A percentile compares a stretch with the other conserved stretches of the same genome.
These are phyloP conservation scores for Trypanosoma boissoni DNA, from an alignment of 208 protist genomes.

Conservation along the genomic window DNA sequence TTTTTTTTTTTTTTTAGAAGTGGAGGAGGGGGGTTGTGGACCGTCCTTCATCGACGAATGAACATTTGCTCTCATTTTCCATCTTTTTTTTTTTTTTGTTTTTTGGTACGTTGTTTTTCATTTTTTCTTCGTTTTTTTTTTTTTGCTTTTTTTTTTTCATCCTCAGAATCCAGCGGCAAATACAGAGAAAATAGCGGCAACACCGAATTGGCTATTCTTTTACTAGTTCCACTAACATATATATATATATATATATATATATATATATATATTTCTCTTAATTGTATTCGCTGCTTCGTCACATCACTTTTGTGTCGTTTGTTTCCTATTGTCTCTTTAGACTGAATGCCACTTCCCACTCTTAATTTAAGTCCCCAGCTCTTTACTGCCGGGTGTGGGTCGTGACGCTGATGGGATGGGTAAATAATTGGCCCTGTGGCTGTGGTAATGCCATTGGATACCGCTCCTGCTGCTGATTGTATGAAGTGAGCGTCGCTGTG, in stretches of 20 bases:
- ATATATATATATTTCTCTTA: background rate
- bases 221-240: too few species aligned
- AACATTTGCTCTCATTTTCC: too few species aligned
- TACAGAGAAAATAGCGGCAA: too few species aligned
- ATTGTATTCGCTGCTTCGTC: background rate
- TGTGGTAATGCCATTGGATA: too few species aligned
- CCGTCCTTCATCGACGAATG: too few species aligned
- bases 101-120: background rate
- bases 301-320: background rate
- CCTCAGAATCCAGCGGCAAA: background rate
- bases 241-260: constrained; percentile 1
- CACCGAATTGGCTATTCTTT: too few species aligned
- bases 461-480: constrained; percentile 5
- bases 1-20: background rate
- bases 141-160: background rate
- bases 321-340: constrained; percentile 6
- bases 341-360: background rate
- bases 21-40: too few species aligned
- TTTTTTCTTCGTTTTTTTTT: background rate
- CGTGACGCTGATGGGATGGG: too few species aligned
- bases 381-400: too few species aligned
- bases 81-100: background rate
- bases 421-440: too few species aligned
- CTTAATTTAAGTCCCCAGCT: too few species aligned
- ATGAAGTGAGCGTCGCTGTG: background rate